These are phyloP conservation scores for Wickerhamiella brachini DNA, from an alignment of 805 yeast species.

Conservation along the genomic window DNA sequence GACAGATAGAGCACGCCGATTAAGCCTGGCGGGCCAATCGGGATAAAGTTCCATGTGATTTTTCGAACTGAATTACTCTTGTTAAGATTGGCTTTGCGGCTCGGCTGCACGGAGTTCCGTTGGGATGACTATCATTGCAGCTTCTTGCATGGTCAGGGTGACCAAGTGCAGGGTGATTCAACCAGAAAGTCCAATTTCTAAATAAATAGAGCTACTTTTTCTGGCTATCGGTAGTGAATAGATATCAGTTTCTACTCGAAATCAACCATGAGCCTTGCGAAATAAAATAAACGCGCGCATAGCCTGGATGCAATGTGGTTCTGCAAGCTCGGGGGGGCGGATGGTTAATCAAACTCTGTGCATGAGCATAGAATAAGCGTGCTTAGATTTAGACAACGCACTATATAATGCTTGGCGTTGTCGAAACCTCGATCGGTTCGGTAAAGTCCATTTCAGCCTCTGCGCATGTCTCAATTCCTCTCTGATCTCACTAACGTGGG, in stretches of 20 bases:
- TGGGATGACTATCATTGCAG: not conserved
- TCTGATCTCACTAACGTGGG: not conserved
- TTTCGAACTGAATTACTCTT: not conserved
- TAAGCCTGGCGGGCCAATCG: not conserved
- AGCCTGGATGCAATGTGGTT: not conserved
- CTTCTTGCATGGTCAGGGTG: not conserved
- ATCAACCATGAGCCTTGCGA: too few species aligned
- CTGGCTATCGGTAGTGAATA: too few species aligned
- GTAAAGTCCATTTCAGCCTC: too few species aligned
- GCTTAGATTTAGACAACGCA: not conserved
- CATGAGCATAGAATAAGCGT: not conserved
- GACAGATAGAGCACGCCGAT: too few species aligned
- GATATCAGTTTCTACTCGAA: too few species aligned
- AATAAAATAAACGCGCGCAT: too few species aligned
- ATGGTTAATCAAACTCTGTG: not conserved
- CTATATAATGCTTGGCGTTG: too few species aligned
- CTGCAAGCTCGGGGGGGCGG: not conserved
- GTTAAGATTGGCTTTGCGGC: not conserved
- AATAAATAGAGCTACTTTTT: too few species aligned
- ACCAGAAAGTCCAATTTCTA: too few species aligned
- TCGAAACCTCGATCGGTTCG: too few species aligned
- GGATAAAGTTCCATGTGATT: not conserved
- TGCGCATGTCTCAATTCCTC: not conserved
- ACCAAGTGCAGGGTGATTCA: too few species aligned
- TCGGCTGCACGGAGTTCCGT: not conserved